Evolutionary conservation across 305 asterid species (phyloP).

Genomic region (Fraxinus albicans): DNA sequence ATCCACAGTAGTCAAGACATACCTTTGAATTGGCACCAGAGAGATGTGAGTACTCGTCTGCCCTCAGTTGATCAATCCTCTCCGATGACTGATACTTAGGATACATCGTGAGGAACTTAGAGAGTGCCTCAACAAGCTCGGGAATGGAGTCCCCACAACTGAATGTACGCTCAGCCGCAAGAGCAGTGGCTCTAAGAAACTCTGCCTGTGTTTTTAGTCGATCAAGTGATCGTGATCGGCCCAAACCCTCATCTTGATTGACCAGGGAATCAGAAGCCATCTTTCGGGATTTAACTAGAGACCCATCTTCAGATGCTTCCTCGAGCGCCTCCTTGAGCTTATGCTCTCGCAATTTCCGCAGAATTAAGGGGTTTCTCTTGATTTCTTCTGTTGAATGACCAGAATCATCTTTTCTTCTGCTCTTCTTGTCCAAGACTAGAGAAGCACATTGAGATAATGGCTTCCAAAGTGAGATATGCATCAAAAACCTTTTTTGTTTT

Average conservation of each 20-base stretch:
- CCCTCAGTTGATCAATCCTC: constrained; percentile 82
- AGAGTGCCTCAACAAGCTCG: constrained; percentile 58
- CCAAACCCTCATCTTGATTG: constrained; percentile 70
- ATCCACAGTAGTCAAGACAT: constrained; percentile 94
- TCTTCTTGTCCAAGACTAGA: constrained; percentile 78
- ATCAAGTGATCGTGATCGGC: constrained; percentile 81
- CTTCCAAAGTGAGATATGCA: constrained; percentile 71
- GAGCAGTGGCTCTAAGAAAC: constrained; percentile 83
- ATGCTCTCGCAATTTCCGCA: constrained; percentile 78
- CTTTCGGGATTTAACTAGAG: constrained; percentile 71
- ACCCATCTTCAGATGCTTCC: constrained; percentile 94
- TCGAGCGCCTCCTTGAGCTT: constrained; percentile 95
- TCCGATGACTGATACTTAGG: constrained; percentile 76
- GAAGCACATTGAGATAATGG: constrained; percentile 96
- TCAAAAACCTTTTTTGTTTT: neutral
- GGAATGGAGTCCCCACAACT: constrained; percentile 65
- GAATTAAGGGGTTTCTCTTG: constrained; percentile 53
- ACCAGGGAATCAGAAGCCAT: constrained; percentile 61
- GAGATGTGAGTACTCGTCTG: constrained; percentile 78
- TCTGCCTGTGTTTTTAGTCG: constrained; percentile 83
- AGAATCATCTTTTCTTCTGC: constrained; percentile 63
- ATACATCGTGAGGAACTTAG: constrained; percentile 83
- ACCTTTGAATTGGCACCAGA: constrained; percentile 63
- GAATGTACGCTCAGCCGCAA: constrained; percentile 75
- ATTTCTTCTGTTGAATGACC: constrained; percentile 56